A percentile compares a stretch with the other conserved stretches of the same genome.
phyloP scores from a whole-genome alignment of 371 early-diverging fungal genomes.

The Rhizomucor miehei region DNA sequence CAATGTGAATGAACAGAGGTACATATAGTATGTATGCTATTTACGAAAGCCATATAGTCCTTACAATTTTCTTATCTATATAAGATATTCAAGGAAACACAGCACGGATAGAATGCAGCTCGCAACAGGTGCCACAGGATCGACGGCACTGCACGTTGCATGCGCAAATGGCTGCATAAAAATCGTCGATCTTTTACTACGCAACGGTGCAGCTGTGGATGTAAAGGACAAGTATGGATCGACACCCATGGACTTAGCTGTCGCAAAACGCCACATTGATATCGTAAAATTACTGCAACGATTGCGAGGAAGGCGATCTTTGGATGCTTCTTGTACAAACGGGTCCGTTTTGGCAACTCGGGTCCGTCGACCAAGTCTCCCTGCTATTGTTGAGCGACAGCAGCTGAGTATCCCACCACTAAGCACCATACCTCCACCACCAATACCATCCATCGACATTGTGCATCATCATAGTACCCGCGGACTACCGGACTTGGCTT shows the following conservation, averaged over 20 bases:
- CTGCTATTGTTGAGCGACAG: slow-evolving; percentile 23
- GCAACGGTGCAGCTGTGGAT: slow-evolving; percentile 58
- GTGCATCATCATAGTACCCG: too few species aligned
- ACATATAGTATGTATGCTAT: background rate
- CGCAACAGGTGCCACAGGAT: too few species aligned
- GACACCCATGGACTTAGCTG: slow-evolving; percentile 56
- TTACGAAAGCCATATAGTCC: too few species aligned
- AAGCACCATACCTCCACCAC: slow-evolving; percentile 11
- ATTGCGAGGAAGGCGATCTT: slow-evolving; percentile 11
- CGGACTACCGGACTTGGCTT: too few species aligned
- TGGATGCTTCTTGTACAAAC: slow-evolving; percentile 8
- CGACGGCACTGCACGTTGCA: slow-evolving; percentile 72
- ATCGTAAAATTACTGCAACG: slow-evolving; percentile 23
- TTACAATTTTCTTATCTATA: too few species aligned
- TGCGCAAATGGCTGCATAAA: slow-evolving; percentile 65
- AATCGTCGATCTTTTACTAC: slow-evolving; percentile 59
- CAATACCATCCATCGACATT: too few species aligned
- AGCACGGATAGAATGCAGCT: too few species aligned
- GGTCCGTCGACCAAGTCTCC: slow-evolving; percentile 24
- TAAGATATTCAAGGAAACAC: too few species aligned
- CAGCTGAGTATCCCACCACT: slow-evolving; percentile 11
- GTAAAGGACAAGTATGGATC: slow-evolving; percentile 66
- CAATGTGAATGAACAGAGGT: slow-evolving; percentile 64
- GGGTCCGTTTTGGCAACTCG: slow-evolving; percentile 11
- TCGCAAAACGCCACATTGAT: slow-evolving; percentile 55